phyloP scores from a whole-genome alignment of 257 asterid species.

The Solanum lycopersicoides region DNA sequence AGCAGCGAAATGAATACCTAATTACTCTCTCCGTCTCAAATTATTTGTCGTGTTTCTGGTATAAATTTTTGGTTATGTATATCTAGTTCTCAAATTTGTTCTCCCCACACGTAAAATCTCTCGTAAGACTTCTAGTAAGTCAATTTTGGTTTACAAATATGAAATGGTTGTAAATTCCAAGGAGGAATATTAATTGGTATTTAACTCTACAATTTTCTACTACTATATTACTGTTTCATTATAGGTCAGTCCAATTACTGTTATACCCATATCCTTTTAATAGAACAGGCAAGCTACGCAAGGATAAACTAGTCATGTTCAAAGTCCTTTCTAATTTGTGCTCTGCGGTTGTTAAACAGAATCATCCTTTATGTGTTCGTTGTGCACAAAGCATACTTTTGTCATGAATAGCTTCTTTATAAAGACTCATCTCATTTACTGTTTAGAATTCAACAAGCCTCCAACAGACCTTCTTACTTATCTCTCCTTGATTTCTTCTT shows the following conservation, averaged over 20 bases:
- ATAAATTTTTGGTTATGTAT: neutral
- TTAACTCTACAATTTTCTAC: neutral
- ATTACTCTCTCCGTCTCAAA: neutral
- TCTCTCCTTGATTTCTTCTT: neutral
- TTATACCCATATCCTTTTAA: neutral
- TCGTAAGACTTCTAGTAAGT: neutral
- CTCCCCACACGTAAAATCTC: neutral
- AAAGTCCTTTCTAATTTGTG: neutral
- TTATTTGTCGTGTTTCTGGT: neutral
- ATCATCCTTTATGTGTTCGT: conserved; percentile 32
- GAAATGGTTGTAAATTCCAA: neutral
- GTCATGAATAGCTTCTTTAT: conserved; percentile 18
- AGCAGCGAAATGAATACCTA: neutral
- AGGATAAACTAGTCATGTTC: neutral
- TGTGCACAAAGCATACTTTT: conserved; percentile 31
- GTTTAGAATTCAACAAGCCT: conserved; percentile 4
- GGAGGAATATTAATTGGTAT: neutral
- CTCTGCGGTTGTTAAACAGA: conserved; percentile 13
- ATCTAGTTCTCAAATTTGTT: neutral
- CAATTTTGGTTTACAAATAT: neutral
- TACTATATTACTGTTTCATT: neutral
- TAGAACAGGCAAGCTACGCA: neutral
- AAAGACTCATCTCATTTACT: neutral
- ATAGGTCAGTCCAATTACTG: neutral
- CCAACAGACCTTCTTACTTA: neutral